phyloP scores from a whole-genome alignment of 2,329 filamentous ascomycete genomes.

The Hymenoscyphus fructigenus region DNA sequence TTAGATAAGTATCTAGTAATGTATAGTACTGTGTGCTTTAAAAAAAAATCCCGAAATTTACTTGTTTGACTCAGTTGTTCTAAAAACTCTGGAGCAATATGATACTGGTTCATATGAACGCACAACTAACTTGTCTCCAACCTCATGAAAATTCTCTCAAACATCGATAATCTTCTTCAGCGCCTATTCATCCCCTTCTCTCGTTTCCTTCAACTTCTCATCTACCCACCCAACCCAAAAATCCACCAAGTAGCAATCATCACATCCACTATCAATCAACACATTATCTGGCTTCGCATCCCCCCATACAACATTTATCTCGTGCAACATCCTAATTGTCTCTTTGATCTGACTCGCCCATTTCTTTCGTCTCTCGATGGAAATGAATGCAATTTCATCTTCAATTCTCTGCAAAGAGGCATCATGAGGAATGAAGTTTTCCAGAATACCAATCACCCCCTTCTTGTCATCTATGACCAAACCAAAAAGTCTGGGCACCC shows the following conservation, averaged over 20 bases:
- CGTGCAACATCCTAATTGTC: conserved; percentile 23
- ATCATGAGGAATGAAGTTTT: conserved; percentile 20
- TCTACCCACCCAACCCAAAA: conserved; percentile 31
- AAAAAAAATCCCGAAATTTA: no score
- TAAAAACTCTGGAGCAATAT: no score
- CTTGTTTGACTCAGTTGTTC: no score
- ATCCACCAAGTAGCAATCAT: conserved; percentile 29
- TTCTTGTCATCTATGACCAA: conserved; percentile 17
- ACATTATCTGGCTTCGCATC: conserved; percentile 31
- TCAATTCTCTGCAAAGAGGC: neutral
- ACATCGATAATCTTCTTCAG: conserved; percentile 11
- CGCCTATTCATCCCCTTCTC: conserved; percentile 22
- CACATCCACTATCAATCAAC: conserved; percentile 22
- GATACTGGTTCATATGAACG: no score
- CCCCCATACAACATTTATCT: conserved; percentile 27
- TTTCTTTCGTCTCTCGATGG: conserved; percentile 12
- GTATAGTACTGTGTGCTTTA: no score
- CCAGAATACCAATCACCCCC: conserved; percentile 22
- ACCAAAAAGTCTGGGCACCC: conserved; percentile 16
- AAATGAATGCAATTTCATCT: neutral
- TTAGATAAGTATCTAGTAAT: no score
- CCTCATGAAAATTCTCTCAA: no score
- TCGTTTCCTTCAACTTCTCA: conserved; percentile 22
- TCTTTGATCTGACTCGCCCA: conserved; percentile 23
- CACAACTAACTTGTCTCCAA: no score